Evolutionary conservation across 176 grass and related monocot genomes (phyloP), one percentile per base, ranked within the genome.

Genomic region (Phyllostachys edulis): DNA sequence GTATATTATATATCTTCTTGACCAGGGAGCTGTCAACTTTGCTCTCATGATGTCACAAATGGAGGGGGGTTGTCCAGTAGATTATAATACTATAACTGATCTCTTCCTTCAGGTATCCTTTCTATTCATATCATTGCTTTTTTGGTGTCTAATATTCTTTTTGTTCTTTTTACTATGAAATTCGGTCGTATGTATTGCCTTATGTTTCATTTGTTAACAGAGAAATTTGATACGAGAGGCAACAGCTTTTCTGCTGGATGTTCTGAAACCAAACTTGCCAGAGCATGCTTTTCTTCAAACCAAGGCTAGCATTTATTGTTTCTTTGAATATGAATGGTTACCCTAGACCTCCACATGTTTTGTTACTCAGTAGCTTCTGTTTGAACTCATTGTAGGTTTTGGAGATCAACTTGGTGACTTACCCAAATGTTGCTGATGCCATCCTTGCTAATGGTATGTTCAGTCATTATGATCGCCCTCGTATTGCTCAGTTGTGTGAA

Each of bases 391-490:
- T 91, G 34, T 83, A 98, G 96, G 96, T 98, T 87, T 93, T 98
- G 91, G 96, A 98, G 87, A 98, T 95, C 63, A 98, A 98, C 85
- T 86, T 98, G 86, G 96, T 93, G 68, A 98, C 96, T 78, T 93
- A 95, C 80, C 96, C 96, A 37, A 98, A 98, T 86, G 96, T 96
- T 87, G 96, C 96, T 21, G 96, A 99, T 94, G 96, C 93, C 77
- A 96, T 99, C 71, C 91, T 99, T 84, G 93, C 96, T 76, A 99
- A 99, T 84, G 96, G 96, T 70, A 96, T 99, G 96, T 99, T 99
- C 72, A 99, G 91, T 61, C 96, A 99, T 80, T 99, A 99, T 37
- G 96, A 99, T 44, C 96, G 96, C 29, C 96, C 96, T 75, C 91
- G 96, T n/a, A 87, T 99, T 80, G 96, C 96, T 89, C 96, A 99